Evolutionary conservation across 257 asterid species (phyloP).

Genomic region (Apocynum venetum): DNA sequence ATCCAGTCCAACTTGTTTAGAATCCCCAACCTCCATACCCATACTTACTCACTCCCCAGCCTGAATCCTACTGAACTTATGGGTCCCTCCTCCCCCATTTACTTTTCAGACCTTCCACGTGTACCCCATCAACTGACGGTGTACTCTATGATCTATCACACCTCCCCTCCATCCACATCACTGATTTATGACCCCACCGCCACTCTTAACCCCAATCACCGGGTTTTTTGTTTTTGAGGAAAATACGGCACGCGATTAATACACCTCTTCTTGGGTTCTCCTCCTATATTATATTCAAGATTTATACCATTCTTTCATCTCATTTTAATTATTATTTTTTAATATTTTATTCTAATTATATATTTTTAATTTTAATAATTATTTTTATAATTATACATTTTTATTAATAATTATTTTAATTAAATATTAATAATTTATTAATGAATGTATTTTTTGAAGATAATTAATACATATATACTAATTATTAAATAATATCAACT

Average conservation of each 20-base stretch:
- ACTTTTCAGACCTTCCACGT: slow-evolving; percentile 45
- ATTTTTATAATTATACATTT: no score
- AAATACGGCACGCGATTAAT: neutral
- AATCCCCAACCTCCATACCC: slow-evolving; percentile 7
- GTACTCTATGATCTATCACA: slow-evolving; percentile 14
- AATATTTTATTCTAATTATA: no score
- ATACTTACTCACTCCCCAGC: neutral
- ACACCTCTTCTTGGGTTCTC: neutral
- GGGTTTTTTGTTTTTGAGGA: neutral
- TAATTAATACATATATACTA: no score
- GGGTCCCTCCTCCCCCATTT: slow-evolving; percentile 9
- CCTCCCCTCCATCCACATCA: slow-evolving; percentile 9
- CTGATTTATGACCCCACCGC: slow-evolving; percentile 24
- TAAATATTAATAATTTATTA: no score
- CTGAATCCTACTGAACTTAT: slow-evolving; percentile 5
- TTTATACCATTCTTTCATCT: no score
- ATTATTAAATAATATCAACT: no score
- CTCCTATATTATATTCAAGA: neutral
- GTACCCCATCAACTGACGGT: slow-evolving; percentile 43
- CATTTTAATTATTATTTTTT: neutral
- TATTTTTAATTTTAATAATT: no score
- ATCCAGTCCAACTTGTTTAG: neutral
- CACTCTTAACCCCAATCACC: neutral
- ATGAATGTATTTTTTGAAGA: no score
- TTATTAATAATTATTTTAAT: no score